Evolutionary conservation across 306 rosid species (phyloP).

Genomic region (Cyclanthera cordifolia): DNA sequence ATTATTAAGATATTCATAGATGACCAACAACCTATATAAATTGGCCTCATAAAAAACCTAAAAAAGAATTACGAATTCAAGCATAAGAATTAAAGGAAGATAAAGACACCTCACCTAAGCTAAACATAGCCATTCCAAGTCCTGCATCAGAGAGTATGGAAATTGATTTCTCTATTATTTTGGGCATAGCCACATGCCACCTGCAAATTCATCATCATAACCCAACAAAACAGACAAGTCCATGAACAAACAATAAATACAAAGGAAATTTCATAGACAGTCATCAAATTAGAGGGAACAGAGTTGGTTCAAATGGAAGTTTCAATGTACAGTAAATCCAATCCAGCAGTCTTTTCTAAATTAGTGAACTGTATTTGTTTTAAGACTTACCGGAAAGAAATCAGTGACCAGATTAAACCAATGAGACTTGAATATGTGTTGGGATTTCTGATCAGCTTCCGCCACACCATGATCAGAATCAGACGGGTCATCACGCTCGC

Average conservation of each 20-base stretch:
- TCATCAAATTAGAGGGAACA: neutral
- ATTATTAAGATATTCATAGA: neutral
- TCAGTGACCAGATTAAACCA: conserved; percentile 81
- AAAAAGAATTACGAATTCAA: no score
- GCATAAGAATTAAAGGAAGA: conserved; percentile 12
- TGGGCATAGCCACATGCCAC: conserved; percentile 87
- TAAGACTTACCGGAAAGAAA: conserved; percentile 59
- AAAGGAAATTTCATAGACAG: neutral
- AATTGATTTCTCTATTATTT: conserved; percentile 62
- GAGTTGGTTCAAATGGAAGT: neutral
- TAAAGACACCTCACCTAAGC: conserved; percentile 62
- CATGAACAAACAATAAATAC: conserved; percentile 9
- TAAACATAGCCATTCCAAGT: conserved; percentile 99
- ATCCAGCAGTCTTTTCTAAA: neutral
- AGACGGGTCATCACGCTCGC: conserved; percentile 96
- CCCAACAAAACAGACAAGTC: neutral
- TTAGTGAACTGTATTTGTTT: neutral
- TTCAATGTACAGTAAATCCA: neutral
- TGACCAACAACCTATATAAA: no score
- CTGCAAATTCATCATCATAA: conserved; percentile 24
- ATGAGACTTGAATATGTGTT: conserved; percentile 95
- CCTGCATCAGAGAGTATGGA: conserved; percentile 97
- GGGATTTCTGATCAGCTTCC: conserved; percentile 93
- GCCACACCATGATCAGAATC: conserved; percentile 94
- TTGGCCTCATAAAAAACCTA: no score